Base-by-base conservation (phyloP, 352 stramenopile genomes). In the Ochromonadaceae sp. region DNA sequence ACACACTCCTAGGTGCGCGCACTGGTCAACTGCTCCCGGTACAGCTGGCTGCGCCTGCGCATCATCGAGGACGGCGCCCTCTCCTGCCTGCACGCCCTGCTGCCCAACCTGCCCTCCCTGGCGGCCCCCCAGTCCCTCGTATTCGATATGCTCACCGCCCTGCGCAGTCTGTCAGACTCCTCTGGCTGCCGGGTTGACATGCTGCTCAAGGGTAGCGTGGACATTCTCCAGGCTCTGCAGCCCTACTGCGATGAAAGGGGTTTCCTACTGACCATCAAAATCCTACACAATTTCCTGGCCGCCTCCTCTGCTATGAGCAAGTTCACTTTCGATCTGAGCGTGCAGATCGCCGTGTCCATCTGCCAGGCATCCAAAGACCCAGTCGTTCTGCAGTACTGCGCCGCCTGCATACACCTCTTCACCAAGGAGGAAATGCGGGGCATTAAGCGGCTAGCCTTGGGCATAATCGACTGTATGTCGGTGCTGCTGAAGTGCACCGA, bases 11-110 rank as follows among this genome's bases (percentile, higher is more conserved):
- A n/a, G n/a, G n/a, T n/a, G n/a, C n/a, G n/a, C n/a, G 34, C 20
- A 5, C 20, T 63, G 38, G 35, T 47, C 7, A 63, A 63, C 41
- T 47, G 38, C 31, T 55, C 55, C 31, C 32, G 55, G 12, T 63
- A 38, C 25, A 40, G 39, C 28, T 63, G 35, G 34, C 20, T 63
- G 9, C 22, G 55, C 39, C 25, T 63, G 10, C 34, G 55, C 7
- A 47, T 63, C 20, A 63, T 63, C 52, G 55, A 63, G 41, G 36
- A 50, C 22, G 55, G 55, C 22, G 38, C 2, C 39, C 36, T 63
- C 30, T 15, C 28, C 14, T 22, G 3, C 2, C 52, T 63, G 20
- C 38, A 47, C 41, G 10, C 35, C 17, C 15, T 63, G 25, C 3
- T 63, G 7, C 9, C 34, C n/a, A 38, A 2, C 28, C 30, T 63